Conservation (phyloP, 192 early-diverging fungal genomes). For the Gonapodya sp. region DNA sequence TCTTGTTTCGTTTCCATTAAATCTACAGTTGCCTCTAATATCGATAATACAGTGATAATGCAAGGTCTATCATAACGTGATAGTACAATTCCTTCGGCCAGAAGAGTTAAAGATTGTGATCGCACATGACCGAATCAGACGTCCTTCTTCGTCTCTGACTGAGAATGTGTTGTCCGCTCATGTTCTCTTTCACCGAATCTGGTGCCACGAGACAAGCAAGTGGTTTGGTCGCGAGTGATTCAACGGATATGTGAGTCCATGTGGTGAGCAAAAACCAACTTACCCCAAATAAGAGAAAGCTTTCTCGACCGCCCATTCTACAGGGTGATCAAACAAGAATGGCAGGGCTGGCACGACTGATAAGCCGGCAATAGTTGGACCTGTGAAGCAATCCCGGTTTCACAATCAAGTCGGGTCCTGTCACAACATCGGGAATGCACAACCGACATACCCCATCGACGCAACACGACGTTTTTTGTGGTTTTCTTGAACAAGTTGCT, state of each 20-base stretch:
- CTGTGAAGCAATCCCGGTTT: no score
- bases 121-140: no score
- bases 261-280: background rate
- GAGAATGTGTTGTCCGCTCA: background rate
- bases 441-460: conserved; percentile 3
- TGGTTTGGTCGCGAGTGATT: no score
- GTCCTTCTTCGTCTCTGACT: background rate
- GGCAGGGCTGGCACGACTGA: conserved; percentile 50
- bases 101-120: no score
- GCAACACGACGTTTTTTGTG: background rate
- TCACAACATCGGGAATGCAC: no score
- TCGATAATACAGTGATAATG: no score
- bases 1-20: no score
- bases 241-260: background rate
- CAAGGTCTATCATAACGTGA: no score
- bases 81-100: no score
- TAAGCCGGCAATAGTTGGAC: conserved; percentile 52
- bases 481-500: background rate
- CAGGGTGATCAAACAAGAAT: conserved; percentile 51
- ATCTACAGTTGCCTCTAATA: no score
- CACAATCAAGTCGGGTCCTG: no score
- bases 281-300: conserved; percentile 23
- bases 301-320: conserved; percentile 46
- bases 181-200: background rate
- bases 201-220: no score